Conservation (phyloP, 345 rosid species). For the Gossypium sturtianum region DNA sequence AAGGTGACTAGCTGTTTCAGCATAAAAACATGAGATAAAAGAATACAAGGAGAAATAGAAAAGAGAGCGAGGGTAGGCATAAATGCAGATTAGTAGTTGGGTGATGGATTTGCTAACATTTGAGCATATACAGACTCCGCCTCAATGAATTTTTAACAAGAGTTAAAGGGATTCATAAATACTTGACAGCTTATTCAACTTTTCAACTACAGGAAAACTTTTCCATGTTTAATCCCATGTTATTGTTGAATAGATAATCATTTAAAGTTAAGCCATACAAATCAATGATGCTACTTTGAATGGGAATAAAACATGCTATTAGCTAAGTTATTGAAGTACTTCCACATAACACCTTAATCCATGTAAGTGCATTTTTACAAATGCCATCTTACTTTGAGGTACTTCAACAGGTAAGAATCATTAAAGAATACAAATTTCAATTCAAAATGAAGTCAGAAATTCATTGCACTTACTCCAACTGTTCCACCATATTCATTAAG, state of each 20-base stretch:
- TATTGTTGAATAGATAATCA: neutral
- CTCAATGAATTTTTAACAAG: neutral
- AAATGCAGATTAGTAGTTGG: neutral
- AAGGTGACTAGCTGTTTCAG: constrained; percentile 78
- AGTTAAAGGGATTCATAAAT: neutral
- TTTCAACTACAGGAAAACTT: neutral
- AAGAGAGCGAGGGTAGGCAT: neutral
- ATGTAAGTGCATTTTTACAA: neutral
- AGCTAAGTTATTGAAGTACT: neutral
- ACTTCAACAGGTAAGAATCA: neutral
- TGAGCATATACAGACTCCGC: neutral
- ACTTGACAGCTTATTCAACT: neutral
- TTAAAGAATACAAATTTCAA: neutral
- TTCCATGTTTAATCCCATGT: neutral
- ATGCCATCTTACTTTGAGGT: neutral
- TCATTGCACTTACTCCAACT: constrained; percentile 66
- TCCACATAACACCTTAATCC: neutral
- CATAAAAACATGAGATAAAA: constrained; percentile 9
- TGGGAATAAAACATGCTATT: neutral
- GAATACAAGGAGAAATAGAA: neutral
- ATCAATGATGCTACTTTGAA: neutral
- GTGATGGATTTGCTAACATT: neutral
- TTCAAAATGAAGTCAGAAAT: neutral
- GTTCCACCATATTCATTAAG: constrained; percentile 99
- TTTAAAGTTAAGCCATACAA: neutral